A percentile compares a stretch with the other conserved stretches of the same genome.
phyloP scores from a whole-genome alignment of 306 rosid genomes.

The Canavalia gladiata region DNA sequence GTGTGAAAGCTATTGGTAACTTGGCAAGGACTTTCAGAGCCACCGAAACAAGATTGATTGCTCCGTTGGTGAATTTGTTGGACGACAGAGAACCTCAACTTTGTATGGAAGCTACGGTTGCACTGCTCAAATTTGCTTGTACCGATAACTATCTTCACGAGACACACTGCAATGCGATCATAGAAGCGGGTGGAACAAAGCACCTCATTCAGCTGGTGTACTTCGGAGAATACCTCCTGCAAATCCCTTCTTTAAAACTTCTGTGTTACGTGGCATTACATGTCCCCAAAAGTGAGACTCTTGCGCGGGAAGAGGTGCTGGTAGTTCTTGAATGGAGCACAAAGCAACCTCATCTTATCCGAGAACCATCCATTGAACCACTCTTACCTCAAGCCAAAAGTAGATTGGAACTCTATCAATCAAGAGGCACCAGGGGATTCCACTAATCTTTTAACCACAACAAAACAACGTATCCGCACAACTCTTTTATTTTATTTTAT shows the following conservation, averaged over 20 bases:
- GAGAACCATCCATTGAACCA: conserved; percentile 50
- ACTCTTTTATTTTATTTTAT: not conserved
- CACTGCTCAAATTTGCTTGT: conserved; percentile 74
- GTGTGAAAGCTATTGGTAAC: conserved; percentile 65
- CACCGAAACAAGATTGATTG: conserved; percentile 70
- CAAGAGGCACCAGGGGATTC: conserved; percentile 77
- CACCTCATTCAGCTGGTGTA: conserved; percentile 72
- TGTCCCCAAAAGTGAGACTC: conserved; percentile 77
- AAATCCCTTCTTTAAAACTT: conserved; percentile 66
- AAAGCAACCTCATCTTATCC: conserved; percentile 63
- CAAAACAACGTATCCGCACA: not conserved
- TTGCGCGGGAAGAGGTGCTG: conserved; percentile 80
- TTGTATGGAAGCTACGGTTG: conserved; percentile 59
- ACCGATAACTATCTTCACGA: conserved; percentile 72
- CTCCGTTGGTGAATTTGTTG: conserved; percentile 67
- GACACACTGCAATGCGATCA: conserved; percentile 79
- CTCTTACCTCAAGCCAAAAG: conserved; percentile 79
- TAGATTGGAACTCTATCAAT: conserved; percentile 82
- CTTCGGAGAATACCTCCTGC: conserved; percentile 72
- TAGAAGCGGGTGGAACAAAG: conserved; percentile 75
- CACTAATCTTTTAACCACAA: conserved; percentile 44
- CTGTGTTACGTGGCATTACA: conserved; percentile 70
- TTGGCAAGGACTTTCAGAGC: conserved; percentile 82
- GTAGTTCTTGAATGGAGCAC: conserved; percentile 81
- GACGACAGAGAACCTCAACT: conserved; percentile 69